A percentile compares a stretch with the other conserved stretches of the same genome.
phyloP scores from a whole-genome alignment of 768 basidiomycete species.

The Termitomyces sp. region DNA sequence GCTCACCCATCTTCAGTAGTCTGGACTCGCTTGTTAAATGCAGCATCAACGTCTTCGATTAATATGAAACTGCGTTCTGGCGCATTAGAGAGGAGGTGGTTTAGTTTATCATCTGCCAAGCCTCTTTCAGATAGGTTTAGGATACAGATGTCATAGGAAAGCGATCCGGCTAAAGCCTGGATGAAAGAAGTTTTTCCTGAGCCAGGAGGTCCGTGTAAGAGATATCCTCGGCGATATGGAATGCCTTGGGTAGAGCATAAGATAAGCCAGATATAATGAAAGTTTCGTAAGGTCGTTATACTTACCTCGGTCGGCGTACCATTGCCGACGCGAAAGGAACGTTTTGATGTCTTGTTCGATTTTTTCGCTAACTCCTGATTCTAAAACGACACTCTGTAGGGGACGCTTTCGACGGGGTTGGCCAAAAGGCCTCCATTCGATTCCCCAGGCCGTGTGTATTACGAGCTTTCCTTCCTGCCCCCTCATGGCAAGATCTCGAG shows the following conservation, averaged over 20 bases:
- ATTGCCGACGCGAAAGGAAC: slow-evolving; percentile 80
- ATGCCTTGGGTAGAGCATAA: slow-evolving; percentile 59
- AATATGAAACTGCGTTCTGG: slow-evolving; percentile 93
- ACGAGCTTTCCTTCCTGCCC: slow-evolving; percentile 93
- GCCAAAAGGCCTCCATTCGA: slow-evolving; percentile 95
- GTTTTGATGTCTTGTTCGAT: slow-evolving; percentile 79
- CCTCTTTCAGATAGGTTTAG: slow-evolving; percentile 96
- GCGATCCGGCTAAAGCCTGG: slow-evolving; percentile 89
- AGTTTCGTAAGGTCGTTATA: not conserved
- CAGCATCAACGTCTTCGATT: slow-evolving; percentile 96
- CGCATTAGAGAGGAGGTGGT: slow-evolving; percentile 87
- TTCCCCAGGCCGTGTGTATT: slow-evolving; percentile 95
- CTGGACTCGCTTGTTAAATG: slow-evolving; percentile 90
- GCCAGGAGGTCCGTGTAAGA: slow-evolving; percentile 94
- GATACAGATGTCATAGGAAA: slow-evolving; percentile 94
- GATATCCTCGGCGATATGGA: slow-evolving; percentile 93
- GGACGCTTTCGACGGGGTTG: slow-evolving; percentile 86
- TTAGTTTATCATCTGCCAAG: slow-evolving; percentile 93
- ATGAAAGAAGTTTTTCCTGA: slow-evolving; percentile 99
- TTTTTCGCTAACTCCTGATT: slow-evolving; percentile 74
- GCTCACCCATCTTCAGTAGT: slow-evolving; percentile 89
- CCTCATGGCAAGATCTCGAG: slow-evolving; percentile 82
- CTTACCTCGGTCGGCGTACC: slow-evolving; percentile 96
- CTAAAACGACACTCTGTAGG: slow-evolving; percentile 84
- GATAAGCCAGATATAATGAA: slow-evolving; percentile 5